These are phyloP conservation scores for Stereum hirsutum DNA, from an alignment of 1,284 basidiomycete species.

Conservation along the genomic window DNA sequence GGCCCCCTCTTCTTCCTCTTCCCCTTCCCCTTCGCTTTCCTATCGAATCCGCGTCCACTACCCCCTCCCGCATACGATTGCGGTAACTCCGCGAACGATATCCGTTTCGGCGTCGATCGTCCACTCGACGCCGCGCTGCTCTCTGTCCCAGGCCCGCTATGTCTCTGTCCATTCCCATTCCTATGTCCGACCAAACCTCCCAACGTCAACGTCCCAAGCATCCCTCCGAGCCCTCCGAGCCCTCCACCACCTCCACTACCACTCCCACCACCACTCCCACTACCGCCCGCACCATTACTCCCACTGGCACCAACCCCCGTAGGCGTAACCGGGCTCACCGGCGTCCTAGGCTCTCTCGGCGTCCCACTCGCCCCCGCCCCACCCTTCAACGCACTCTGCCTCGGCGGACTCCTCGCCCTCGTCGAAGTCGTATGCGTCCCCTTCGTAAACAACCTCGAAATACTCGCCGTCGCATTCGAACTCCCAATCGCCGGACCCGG, in stretches of 20 bases:
- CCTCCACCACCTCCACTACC: too few species aligned
- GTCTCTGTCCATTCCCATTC: too few species aligned
- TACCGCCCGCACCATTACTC: conserved; percentile 17
- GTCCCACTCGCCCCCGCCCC: too few species aligned
- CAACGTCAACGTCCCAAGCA: too few species aligned
- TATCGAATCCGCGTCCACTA: conserved; percentile 17
- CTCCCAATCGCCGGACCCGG: conserved; percentile 43
- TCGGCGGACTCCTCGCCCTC: conserved; percentile 40
- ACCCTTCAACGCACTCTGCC: conserved; percentile 43
- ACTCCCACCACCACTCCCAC: too few species aligned
- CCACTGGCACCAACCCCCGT: too few species aligned
- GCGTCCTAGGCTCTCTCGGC: conserved; percentile 16
- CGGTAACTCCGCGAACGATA: conserved; percentile 66
- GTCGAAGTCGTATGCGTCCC: conserved; percentile 52
- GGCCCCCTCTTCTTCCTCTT: conserved; percentile 16
- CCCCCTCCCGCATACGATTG: conserved; percentile 40
- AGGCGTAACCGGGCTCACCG: conserved; percentile 9
- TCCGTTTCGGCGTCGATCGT: conserved; percentile 61
- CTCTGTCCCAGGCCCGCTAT: too few species aligned
- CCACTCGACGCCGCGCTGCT: conserved; percentile 21
- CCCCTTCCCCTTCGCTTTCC: conserved; percentile 17
- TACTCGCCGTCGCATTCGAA: conserved; percentile 63
- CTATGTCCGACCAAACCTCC: too few species aligned
- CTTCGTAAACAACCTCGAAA: conserved; percentile 68
- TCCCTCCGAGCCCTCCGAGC: too few species aligned